A percentile compares a stretch with the other conserved stretches of the same genome.
Conservation (phyloP, 2,329 filamentous ascomycete species). For the Penicillium brevicompactum region DNA sequence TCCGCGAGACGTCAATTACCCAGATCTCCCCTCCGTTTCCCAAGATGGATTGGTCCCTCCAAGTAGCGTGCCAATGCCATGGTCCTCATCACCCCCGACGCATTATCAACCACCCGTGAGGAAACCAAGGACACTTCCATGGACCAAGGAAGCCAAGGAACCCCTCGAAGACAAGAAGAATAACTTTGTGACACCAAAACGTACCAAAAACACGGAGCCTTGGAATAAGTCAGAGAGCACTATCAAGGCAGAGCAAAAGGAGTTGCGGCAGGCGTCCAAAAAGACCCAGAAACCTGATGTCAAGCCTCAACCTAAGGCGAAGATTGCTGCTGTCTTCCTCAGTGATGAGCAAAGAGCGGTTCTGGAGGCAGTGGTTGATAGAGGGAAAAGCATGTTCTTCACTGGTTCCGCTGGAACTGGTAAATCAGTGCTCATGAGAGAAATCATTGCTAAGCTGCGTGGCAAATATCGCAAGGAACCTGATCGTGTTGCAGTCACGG, state of each 20-base stretch:
- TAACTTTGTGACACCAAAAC: constrained; percentile 46
- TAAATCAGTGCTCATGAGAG: constrained; percentile 92
- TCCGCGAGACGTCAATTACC: constrained; percentile 36
- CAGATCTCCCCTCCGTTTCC: constrained; percentile 35
- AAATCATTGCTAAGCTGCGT: constrained; percentile 81
- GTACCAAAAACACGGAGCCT: constrained; percentile 48
- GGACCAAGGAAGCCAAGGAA: constrained; percentile 45
- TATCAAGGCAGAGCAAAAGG: constrained; percentile 76
- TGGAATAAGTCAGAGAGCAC: constrained; percentile 77
- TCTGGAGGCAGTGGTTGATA: constrained; percentile 76
- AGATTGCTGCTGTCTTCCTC: constrained; percentile 65
- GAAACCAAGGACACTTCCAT: constrained; percentile 71
- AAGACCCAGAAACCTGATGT: constrained; percentile 52
- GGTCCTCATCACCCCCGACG: constrained; percentile 64
- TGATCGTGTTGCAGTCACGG: constrained; percentile 87
- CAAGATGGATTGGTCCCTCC: constrained; percentile 36
- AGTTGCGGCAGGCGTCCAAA: constrained; percentile 63
- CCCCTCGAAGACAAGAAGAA: constrained; percentile 23
- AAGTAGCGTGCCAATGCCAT: constrained; percentile 65
- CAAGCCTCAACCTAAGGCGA: constrained; percentile 43
- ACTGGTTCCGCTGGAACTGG: constrained; percentile 95
- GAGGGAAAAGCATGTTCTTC: constrained; percentile 91
- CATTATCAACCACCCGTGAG: constrained; percentile 39
- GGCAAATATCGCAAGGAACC: constrained; percentile 75
- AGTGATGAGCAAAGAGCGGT: constrained; percentile 87